Evolutionary conservation across 495 filamentous ascomycete species (phyloP).

Genomic region (Corynascus novoguineensis): DNA sequence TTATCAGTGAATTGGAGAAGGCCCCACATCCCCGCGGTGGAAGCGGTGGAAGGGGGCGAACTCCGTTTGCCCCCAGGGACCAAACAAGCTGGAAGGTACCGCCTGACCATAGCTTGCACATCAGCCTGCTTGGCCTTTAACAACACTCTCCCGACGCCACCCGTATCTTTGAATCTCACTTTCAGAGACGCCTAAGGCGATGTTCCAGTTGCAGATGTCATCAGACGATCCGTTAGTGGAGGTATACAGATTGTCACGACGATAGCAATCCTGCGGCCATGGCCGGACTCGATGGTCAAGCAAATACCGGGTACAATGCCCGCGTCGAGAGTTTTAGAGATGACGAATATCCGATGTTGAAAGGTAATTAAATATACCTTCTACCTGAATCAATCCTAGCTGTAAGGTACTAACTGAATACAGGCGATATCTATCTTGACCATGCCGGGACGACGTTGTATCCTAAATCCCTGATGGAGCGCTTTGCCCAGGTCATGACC

Average conservation of each 20-base stretch:
- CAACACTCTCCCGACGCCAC: constrained; percentile 1
- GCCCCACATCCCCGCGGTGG: constrained; percentile 11
- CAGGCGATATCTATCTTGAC: constrained; percentile 79
- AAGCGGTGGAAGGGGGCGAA: constrained; percentile 36
- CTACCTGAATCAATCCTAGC: background rate
- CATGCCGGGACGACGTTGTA: constrained; percentile 87
- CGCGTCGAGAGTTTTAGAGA: constrained; percentile 63
- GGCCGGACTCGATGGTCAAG: constrained; percentile 2
- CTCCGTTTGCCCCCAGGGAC: constrained; percentile 28
- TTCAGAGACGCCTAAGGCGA: background rate
- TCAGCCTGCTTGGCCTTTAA: background rate
- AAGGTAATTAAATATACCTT: constrained; percentile 44
- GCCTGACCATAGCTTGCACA: constrained; percentile 11
- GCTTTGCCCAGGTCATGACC: constrained; percentile 68
- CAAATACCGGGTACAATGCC: constrained; percentile 51
- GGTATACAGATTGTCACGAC: constrained; percentile 1
- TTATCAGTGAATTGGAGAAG: constrained; percentile 2
- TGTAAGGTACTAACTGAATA: constrained; percentile 5
- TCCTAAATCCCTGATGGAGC: constrained; percentile 73
- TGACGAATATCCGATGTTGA: constrained; percentile 78
- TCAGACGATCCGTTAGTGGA: background rate
- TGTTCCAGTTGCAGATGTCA: background rate
- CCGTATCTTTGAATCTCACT: background rate
- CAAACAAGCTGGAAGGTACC: background rate
- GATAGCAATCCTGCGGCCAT: constrained; percentile 6